Evolutionary conservation across 441 rosid species (phyloP).

Genomic region (Oxalis stricta): DNA sequence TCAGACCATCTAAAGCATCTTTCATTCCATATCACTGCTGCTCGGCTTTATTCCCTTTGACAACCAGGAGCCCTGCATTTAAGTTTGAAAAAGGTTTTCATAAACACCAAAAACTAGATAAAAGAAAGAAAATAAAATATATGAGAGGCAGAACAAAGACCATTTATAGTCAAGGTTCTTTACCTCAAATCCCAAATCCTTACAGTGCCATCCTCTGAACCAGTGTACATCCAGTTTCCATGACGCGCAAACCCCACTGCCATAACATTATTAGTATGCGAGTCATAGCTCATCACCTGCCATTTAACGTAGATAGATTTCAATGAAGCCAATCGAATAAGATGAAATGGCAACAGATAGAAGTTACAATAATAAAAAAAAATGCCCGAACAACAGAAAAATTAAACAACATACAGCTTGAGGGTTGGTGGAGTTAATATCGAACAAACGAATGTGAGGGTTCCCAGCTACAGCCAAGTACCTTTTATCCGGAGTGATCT

Average conservation of each 20-base stretch:
- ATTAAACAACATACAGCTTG: constrained; percentile 49
- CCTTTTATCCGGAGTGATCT: constrained; percentile 82
- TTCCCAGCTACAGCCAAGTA: constrained; percentile 83
- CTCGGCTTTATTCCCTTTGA: constrained; percentile 93
- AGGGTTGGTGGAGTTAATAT: constrained; percentile 62
- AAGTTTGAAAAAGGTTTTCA: constrained; percentile 5
- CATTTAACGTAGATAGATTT: neutral
- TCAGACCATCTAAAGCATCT: too few species aligned
- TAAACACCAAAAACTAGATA: neutral
- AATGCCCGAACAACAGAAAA: neutral
- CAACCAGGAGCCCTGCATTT: constrained; percentile 80
- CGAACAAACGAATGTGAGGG: constrained; percentile 84
- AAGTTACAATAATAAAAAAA: neutral
- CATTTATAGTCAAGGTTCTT: neutral
- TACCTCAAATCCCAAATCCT: constrained; percentile 94
- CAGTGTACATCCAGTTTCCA: constrained; percentile 98
- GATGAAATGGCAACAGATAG: neutral
- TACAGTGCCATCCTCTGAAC: constrained; percentile 96
- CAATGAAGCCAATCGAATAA: neutral
- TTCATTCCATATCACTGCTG: too few species aligned
- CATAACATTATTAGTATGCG: constrained; percentile 92
- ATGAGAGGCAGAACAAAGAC: neutral
- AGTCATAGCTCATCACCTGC: constrained; percentile 84
- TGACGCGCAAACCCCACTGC: constrained; percentile 95
- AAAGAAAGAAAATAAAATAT: neutral